Conservation (phyloP, 2,329 filamentous ascomycete species). For the Didymella arachidicola region DNA sequence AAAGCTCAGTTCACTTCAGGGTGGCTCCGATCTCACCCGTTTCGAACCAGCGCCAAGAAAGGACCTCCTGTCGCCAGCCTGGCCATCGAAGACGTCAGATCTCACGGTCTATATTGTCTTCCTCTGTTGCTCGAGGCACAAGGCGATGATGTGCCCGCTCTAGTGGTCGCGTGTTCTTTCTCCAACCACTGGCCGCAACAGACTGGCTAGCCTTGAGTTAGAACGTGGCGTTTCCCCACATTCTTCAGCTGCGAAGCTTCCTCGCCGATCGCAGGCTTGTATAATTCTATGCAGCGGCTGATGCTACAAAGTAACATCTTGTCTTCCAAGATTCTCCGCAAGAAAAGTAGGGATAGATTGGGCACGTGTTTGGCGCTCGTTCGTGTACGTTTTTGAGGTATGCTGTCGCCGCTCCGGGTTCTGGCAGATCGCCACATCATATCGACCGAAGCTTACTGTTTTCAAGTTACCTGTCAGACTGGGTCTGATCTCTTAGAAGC, state of each 20-base stretch:
- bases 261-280: conserved; percentile 41
- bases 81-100: conserved; percentile 32
- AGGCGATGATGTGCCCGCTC: conserved; percentile 49
- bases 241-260: conserved; percentile 42
- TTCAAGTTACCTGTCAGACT: conserved; percentile 38
- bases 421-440: conserved; percentile 13
- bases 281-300: conserved; percentile 46
- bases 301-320: conserved; percentile 48
- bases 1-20: conserved; percentile 35
- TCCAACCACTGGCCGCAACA: conserved; percentile 39
- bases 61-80: conserved; percentile 33
- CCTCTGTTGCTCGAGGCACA: conserved; percentile 43
- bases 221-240: conserved; percentile 52
- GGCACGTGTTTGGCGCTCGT: conserved; percentile 52
- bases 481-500: conserved; percentile 38
- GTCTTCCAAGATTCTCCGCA: conserved; percentile 46
- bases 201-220: conserved; percentile 42
- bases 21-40: conserved; percentile 37
- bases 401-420: conserved; percentile 23
- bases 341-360: conserved; percentile 54
- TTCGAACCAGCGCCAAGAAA: conserved; percentile 47
- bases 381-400: conserved; percentile 45
- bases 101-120: conserved; percentile 28
- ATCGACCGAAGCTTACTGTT: conserved; percentile 33
- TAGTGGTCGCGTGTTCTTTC: conserved; percentile 44